phyloP scores from a whole-genome alignment of 2,329 filamentous ascomycete species.

The Colletotrichum falcatum region DNA sequence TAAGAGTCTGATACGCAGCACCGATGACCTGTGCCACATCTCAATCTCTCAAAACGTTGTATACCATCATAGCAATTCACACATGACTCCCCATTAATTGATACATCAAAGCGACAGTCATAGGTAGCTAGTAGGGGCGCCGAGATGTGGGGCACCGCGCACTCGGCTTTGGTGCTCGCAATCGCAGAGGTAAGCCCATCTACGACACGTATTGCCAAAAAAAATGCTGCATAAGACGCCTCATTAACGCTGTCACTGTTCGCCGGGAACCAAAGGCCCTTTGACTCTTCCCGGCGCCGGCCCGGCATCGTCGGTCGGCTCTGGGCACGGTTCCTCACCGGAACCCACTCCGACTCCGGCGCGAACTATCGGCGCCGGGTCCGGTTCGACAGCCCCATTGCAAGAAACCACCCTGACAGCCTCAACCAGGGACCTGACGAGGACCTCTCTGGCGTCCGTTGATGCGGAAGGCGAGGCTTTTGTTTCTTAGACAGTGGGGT shows the following conservation, averaged over 20 bases:
- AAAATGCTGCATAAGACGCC: background rate
- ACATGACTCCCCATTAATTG: no score
- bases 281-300: conserved; percentile 11
- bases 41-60: no score
- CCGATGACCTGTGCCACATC: no score
- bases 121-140: no score
- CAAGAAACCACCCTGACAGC: background rate
- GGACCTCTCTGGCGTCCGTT: background rate
- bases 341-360: background rate
- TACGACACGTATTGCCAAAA: background rate
- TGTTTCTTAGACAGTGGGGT: background rate
- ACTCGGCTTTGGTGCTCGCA: no score
- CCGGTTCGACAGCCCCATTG: conserved; percentile 3
- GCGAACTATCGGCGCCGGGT: background rate
- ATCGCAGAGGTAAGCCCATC: no score
- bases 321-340: background rate
- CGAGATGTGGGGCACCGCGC: no score
- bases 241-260: conserved; percentile 31
- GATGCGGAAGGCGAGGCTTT: background rate
- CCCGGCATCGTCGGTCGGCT: conserved; percentile 1
- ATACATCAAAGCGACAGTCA: no score
- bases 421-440: background rate
- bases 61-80: no score
- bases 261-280: conserved; percentile 29
- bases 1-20: no score